Conservation (phyloP, 148 eudicot genomes). For the Linanthus parryae region DNA sequence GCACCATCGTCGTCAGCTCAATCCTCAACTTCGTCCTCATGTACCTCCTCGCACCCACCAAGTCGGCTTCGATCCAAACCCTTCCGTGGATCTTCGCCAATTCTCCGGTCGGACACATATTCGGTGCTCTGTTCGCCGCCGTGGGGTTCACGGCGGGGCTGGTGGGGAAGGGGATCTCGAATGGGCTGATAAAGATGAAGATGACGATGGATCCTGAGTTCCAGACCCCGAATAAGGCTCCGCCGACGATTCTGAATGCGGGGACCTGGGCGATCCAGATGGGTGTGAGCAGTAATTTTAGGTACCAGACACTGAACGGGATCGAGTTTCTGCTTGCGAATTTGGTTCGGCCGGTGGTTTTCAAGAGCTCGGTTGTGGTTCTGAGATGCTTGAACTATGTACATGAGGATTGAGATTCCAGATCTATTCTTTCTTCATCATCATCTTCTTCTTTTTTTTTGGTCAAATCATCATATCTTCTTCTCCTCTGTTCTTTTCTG, state of each 20-base stretch:
- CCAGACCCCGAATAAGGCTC: constrained; percentile 87
- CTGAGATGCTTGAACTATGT: constrained; percentile 73
- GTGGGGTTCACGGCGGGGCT: constrained; percentile 88
- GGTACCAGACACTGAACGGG: constrained; percentile 87
- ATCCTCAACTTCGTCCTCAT: too few relatives aligned
- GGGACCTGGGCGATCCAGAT: constrained; percentile 85
- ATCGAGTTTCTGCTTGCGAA: constrained; percentile 60
- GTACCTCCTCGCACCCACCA: too few relatives aligned
- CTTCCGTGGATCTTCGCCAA: too few relatives aligned
- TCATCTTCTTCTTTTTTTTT: too few relatives aligned
- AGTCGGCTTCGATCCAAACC: too few relatives aligned
- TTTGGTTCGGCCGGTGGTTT: constrained; percentile 32
- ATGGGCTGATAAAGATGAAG: constrained; percentile 59
- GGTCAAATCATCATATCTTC: too few relatives aligned
- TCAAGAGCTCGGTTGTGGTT: constrained; percentile 60
- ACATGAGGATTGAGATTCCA: too few relatives aligned
- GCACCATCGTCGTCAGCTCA: too few relatives aligned
- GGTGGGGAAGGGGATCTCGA: constrained; percentile 77
- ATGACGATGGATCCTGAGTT: constrained; percentile 89
- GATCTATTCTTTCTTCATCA: too few relatives aligned
- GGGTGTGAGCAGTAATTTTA: constrained; percentile 85
- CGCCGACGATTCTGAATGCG: constrained; percentile 73
- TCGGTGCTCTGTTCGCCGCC: constrained; percentile 61
- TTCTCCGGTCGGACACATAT: too few relatives aligned
- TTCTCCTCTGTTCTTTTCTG: too few relatives aligned